Evolutionary conservation across 1,139 yeast genomes (phyloP).

Genomic region (Saccharomyces pastorianus): DNA sequence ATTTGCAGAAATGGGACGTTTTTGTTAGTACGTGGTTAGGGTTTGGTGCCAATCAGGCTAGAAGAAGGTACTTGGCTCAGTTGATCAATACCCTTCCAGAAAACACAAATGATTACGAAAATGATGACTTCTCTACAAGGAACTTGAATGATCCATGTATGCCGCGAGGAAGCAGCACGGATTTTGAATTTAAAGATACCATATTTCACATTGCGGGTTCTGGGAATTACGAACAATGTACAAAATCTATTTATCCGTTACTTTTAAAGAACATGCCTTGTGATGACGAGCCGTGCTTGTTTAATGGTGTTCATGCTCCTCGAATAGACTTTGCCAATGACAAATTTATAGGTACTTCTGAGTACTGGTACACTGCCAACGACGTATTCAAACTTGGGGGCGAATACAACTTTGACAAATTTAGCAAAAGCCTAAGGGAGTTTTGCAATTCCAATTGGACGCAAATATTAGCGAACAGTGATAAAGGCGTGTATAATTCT

Average conservation of each 20-base stretch:
- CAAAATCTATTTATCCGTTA: conserved; percentile 60
- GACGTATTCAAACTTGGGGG: conserved; percentile 75
- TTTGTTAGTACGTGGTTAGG: conserved; percentile 82
- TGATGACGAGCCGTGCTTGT: conserved; percentile 62
- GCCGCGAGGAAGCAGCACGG: conserved; percentile 47
- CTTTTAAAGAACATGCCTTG: conserved; percentile 67
- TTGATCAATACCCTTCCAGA: conserved; percentile 40
- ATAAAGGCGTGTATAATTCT: conserved; percentile 40
- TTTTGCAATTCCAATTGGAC: conserved; percentile 66
- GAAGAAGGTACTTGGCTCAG: conserved; percentile 53
- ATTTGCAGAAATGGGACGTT: conserved; percentile 56
- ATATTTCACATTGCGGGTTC: conserved; percentile 49
- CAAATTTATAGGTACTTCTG: conserved; percentile 70
- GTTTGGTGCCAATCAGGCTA: conserved; percentile 76
- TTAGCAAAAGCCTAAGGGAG: conserved; percentile 50
- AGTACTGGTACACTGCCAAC: conserved; percentile 80
- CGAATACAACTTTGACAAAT: conserved; percentile 55
- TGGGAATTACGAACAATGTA: conserved; percentile 63
- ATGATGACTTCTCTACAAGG: conserved; percentile 33
- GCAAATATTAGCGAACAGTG: conserved; percentile 40
- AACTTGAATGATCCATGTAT: conserved; percentile 60
- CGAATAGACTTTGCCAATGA: conserved; percentile 59
- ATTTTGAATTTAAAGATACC: conserved; percentile 37
- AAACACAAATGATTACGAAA: conserved; percentile 34
- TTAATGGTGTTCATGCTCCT: conserved; percentile 78